phyloP scores from a whole-genome alignment of 1,284 basidiomycete genomes.

The Entoloma clypeatum region DNA sequence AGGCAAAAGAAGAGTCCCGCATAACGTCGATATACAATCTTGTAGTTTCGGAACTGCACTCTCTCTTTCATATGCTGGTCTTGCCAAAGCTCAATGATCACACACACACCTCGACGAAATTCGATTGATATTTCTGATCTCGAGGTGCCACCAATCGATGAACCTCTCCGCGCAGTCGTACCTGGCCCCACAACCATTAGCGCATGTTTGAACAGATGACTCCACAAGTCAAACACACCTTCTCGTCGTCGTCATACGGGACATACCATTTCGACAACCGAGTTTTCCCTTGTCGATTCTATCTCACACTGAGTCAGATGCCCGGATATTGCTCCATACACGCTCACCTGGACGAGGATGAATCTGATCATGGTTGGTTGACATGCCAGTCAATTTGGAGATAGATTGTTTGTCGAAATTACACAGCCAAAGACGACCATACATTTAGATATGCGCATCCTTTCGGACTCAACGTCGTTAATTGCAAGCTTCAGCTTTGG shows the following conservation, averaged over 20 bases:
- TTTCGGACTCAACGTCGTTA: too few relatives aligned
- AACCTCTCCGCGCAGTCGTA: constrained; percentile 90
- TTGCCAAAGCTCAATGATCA: constrained; percentile 2
- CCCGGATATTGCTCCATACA: neutral
- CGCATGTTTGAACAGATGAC: constrained; percentile 4
- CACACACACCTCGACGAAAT: constrained; percentile 89
- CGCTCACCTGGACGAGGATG: constrained; percentile 81
- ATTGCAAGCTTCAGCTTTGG: too few relatives aligned
- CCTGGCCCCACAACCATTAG: constrained; percentile 48
- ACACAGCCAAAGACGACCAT: constrained; percentile 16
- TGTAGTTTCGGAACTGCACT: constrained; percentile 87
- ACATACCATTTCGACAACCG: constrained; percentile 97
- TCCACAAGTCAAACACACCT: constrained; percentile 46
- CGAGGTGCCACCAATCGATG: constrained; percentile 94
- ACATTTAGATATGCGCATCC: neutral
- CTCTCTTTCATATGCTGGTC: neutral
- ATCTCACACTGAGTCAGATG: constrained; percentile 1
- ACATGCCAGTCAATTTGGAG: constrained; percentile 4
- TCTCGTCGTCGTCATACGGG: constrained; percentile 94
- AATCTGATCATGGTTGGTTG: constrained; percentile 77
- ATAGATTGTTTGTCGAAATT: constrained; percentile 17
- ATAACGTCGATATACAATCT: constrained; percentile 93
- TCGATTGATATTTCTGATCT: constrained; percentile 98
- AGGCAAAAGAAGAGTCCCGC: constrained; percentile 98
- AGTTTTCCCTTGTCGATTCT: constrained; percentile 99